phyloP scores from a whole-genome alignment of 352 stramenopile genomes.

The Phytophthora pluvialis region DNA sequence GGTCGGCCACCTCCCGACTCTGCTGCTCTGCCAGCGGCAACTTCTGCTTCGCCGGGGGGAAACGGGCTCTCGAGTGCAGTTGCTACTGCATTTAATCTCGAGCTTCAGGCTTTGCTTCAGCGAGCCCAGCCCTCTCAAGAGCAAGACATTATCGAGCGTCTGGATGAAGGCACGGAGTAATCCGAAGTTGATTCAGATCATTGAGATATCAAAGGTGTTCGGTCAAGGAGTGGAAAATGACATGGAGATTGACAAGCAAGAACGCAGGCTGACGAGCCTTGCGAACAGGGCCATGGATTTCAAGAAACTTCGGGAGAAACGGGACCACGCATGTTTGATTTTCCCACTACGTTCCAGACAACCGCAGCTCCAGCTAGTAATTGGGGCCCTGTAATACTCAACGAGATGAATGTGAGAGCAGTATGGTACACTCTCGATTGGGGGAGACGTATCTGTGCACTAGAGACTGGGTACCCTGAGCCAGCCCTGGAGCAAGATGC shows the following conservation, averaged over 20 bases:
- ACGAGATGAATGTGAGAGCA: no score
- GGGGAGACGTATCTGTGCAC: no score
- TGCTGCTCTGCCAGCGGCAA: background rate
- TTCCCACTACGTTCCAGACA: no score
- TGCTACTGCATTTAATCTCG: constrained; percentile 17
- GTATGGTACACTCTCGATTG: no score
- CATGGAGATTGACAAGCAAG: no score
- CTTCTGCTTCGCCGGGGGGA: background rate
- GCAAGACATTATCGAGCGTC: constrained; percentile 10
- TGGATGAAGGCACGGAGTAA: constrained; percentile 14
- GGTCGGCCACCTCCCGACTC: constrained; percentile 7
- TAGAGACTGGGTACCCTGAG: no score
- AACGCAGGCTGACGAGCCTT: background rate
- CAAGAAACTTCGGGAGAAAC: no score
- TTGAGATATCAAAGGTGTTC: background rate
- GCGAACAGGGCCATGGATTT: background rate
- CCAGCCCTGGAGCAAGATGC: no score
- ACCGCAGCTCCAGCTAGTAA: no score
- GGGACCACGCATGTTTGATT: no score
- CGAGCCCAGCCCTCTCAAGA: constrained; percentile 9
- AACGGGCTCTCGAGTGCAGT: background rate
- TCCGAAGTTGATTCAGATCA: background rate
- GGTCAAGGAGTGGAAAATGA: background rate
- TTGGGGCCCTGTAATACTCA: no score
- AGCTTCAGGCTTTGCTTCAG: constrained; percentile 33